phyloP scores from a whole-genome alignment of 192 early-diverging fungal species.

The Lobosporangium transversale region DNA sequence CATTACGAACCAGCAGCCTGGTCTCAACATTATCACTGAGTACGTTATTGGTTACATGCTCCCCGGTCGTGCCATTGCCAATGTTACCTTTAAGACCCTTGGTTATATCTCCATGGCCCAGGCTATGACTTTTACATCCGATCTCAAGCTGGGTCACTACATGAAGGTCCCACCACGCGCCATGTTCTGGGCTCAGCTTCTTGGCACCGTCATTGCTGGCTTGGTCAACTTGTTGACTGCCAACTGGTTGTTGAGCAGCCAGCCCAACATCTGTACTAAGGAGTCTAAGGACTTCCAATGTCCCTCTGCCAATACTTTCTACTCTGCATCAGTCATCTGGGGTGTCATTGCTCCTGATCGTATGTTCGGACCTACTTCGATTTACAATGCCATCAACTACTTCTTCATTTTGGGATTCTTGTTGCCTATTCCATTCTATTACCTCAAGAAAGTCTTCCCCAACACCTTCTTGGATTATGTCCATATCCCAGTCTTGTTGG shows the following conservation, averaged over 20 bases:
- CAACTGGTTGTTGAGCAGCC: constrained; percentile 54
- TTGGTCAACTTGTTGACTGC: constrained; percentile 62
- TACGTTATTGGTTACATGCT: constrained; percentile 63
- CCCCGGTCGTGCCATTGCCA: constrained; percentile 64
- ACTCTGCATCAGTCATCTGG: constrained; percentile 77
- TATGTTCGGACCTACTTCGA: constrained; percentile 64
- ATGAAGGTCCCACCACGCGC: constrained; percentile 39
- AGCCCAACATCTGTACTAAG: constrained; percentile 52
- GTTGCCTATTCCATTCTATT: constrained; percentile 67
- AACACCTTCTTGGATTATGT: constrained; percentile 54
- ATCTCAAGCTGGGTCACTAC: constrained; percentile 75
- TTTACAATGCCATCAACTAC: constrained; percentile 57
- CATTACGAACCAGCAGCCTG: constrained; percentile 60
- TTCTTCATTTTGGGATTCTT: constrained; percentile 65
- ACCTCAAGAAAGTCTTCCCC: constrained; percentile 63
- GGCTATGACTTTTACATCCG: constrained; percentile 72
- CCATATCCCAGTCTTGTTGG: constrained; percentile 66
- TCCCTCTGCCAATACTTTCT: constrained; percentile 65
- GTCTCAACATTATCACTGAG: constrained; percentile 71
- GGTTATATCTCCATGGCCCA: constrained; percentile 74
- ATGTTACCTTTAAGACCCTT: constrained; percentile 70
- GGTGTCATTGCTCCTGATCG: constrained; percentile 75
- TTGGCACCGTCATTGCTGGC: constrained; percentile 68
- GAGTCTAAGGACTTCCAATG: constrained; percentile 55
- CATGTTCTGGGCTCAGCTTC: constrained; percentile 72